Base-by-base conservation (phyloP, 1,284 basidiomycete species). In the Uromyces viciae-fabae region DNA sequence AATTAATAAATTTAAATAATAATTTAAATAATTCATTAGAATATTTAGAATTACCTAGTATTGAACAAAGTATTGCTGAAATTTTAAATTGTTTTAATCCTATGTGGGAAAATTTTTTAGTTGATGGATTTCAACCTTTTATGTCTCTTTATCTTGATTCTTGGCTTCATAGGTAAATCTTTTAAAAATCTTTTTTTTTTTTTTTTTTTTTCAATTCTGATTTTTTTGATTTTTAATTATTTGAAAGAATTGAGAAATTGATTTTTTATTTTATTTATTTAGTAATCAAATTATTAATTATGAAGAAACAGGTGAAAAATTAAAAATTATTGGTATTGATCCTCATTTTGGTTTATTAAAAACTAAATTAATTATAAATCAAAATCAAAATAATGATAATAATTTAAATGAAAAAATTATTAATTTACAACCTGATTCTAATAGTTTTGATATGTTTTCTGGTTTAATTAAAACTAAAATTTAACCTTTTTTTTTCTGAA, bases 391-490 rank as follows among this genome's bases (percentile, higher is more conserved):
- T 42, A 33, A 38, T 36, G 75, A 83, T 2, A 75, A 82, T 64
- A 43, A 46, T 60, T 82, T 46, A 54, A 2, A 56, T 14, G 46
- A 72, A 40, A 83, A 85, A 66, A 89, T 86, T 74, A 88, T 90
- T 58, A 90, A 91, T 84, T 84, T 91, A 28, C 96, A 98, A 86
- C 97, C 96, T 2, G 95, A 98, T 84, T 94, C 95, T 40, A 99
- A 99, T 86, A 94, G 93, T 84, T 98, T 99, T 84, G 96, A 98
- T 86, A 89, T 98, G 85, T 93, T 98, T 91, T 90, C 91, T 75
- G 94, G 94, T 40, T 87, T 99, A 85, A 95, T 99, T 85, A 91
- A 89, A 87, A 86, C 88, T 28, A 93, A 92, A 86, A 82, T 82
- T 49, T 87, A 56, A 69, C 3, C 64, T 42, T 25, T 28, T 56